phyloP scores from a whole-genome alignment of 306 rosid species.

The Crotalaria pallida region DNA sequence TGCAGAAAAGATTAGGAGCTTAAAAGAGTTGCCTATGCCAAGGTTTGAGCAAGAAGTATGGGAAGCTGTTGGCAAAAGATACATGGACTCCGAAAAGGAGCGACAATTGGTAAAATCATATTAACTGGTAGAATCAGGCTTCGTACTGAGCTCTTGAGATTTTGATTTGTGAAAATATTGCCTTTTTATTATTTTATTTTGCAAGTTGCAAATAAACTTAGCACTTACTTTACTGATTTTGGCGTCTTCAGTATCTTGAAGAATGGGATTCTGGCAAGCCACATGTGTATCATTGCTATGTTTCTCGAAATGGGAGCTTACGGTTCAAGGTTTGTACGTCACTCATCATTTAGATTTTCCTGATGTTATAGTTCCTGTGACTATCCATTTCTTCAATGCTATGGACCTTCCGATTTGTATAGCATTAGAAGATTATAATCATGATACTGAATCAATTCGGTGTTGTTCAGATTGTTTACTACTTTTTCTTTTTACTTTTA shows the following conservation, averaged over 20 bases:
- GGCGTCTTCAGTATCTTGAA: slow-evolving; percentile 42
- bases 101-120: slow-evolving; percentile 45
- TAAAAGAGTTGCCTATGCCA: slow-evolving; percentile 40
- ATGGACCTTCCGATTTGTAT: neutral
- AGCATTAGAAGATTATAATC: neutral
- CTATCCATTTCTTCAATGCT: neutral
- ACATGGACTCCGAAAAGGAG: slow-evolving; percentile 22
- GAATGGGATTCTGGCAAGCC: slow-evolving; percentile 61
- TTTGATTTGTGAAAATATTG: neutral
- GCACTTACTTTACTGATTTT: neutral
- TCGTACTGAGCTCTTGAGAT: neutral
- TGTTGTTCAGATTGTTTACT: neutral
- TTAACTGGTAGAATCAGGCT: slow-evolving; percentile 27
- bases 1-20: slow-evolving; percentile 33
- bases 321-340: slow-evolving; percentile 58
- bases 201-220: neutral
- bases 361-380: neutral
- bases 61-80: slow-evolving; percentile 32
- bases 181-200: neutral
- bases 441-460: neutral
- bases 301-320: slow-evolving; percentile 43
- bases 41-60: slow-evolving; percentile 46
- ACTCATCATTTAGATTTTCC: neutral
- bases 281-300: slow-evolving; percentile 50
- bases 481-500: too few species aligned